These are phyloP conservation scores for Podaxis sp. DNA, from an alignment of 768 basidiomycete species.

Conservation along the genomic window DNA sequence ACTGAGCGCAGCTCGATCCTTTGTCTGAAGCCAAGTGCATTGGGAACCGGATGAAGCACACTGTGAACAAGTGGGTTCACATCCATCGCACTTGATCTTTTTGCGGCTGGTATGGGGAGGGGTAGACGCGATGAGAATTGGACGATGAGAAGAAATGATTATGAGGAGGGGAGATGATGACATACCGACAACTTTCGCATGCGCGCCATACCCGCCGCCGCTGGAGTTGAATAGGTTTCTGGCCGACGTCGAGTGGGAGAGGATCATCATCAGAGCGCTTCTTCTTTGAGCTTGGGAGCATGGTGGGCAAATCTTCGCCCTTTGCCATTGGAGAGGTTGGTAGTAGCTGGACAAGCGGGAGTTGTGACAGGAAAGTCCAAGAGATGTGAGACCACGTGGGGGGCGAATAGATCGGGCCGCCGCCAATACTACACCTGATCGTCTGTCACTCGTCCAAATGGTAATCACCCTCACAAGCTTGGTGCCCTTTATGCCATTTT, in stretches of 20 bases:
- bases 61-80: conserved; percentile 82
- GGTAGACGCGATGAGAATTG: conserved; percentile 10
- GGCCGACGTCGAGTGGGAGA: conserved; percentile 48
- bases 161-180: conserved; percentile 16
- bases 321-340: conserved; percentile 37
- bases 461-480: conserved; percentile 3
- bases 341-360: conserved; percentile 18
- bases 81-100: conserved; percentile 92
- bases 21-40: conserved; percentile 89
- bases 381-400: conserved; percentile 21
- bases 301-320: conserved; percentile 42
- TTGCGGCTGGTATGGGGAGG: conserved; percentile 54
- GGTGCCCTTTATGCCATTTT: background rate
- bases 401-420: conserved; percentile 20
- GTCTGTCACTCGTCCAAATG: background rate
- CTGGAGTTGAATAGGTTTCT: conserved; percentile 75
- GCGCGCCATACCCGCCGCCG: conserved; percentile 82
- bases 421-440: background rate
- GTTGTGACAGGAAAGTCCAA: conserved; percentile 24
- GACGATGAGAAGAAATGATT: conserved; percentile 16
- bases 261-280: conserved; percentile 65
- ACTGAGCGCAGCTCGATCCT: conserved; percentile 85
- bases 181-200: conserved; percentile 84
- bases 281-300: conserved; percentile 67
- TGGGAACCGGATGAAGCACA: conserved; percentile 69